A percentile compares a stretch with the other conserved stretches of the same genome.
phyloP scores from a whole-genome alignment of 345 rosid species.

The Aethionema arabicum region DNA sequence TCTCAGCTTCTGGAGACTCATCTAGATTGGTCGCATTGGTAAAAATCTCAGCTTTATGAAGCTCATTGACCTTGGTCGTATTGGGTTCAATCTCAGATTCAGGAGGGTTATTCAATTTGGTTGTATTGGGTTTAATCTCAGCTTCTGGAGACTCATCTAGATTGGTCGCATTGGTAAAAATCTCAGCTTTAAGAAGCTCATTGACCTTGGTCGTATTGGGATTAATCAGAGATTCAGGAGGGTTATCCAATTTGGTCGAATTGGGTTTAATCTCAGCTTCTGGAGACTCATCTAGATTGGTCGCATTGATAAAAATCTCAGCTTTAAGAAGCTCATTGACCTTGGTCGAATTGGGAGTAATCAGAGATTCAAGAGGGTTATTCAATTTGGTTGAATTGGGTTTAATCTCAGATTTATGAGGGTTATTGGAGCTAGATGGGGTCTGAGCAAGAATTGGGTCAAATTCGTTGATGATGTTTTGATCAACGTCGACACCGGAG shows the following conservation, averaged over 20 bases:
- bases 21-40: constrained; percentile 40
- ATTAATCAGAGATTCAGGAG: constrained; percentile 45
- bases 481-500: constrained; percentile 70
- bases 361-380: constrained; percentile 60
- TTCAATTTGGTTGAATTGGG: constrained; percentile 62
- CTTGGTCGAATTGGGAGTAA: constrained; percentile 35
- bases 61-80: constrained; percentile 40
- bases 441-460: constrained; percentile 67
- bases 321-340: constrained; percentile 22
- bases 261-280: constrained; percentile 61
- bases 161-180: constrained; percentile 64
- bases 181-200: constrained; percentile 16
- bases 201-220: constrained; percentile 39
- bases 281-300: constrained; percentile 42
- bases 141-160: constrained; percentile 45
- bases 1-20: constrained; percentile 48
- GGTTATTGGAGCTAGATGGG: constrained; percentile 46
- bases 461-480: constrained; percentile 66
- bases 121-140: constrained; percentile 56
- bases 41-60: constrained; percentile 8
- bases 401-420: constrained; percentile 51
- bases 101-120: constrained; percentile 71
- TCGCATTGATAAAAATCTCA: constrained; percentile 49
- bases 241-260: constrained; percentile 67
- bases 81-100: constrained; percentile 32